phyloP scores from a whole-genome alignment of 495 filamentous ascomycete species.

The Trichocladium antarcticum region DNA sequence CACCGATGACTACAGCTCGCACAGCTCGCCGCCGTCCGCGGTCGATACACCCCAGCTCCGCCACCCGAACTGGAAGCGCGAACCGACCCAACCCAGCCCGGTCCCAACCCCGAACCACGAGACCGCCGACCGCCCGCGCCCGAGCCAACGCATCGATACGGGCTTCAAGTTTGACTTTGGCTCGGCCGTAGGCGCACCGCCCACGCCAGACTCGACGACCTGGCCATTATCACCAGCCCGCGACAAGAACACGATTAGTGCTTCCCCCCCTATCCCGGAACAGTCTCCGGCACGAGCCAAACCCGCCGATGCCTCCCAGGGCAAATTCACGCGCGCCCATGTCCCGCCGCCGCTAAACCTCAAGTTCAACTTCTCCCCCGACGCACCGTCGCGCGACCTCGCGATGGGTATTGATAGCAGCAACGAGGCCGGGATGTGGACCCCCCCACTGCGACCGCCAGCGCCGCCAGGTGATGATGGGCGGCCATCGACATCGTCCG shows the following conservation, averaged over 20 bases:
- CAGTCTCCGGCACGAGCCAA: neutral
- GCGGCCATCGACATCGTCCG: conserved; percentile 7
- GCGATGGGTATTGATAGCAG: neutral
- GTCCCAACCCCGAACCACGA: neutral
- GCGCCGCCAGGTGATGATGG: neutral
- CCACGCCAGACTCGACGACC: conserved; percentile 21
- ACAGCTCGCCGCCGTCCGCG: conserved; percentile 11
- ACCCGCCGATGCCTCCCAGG: neutral
- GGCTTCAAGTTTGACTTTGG: conserved; percentile 29
- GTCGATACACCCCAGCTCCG: conserved; percentile 18
- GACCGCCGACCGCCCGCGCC: conserved; percentile 1
- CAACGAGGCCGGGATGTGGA: conserved; percentile 9
- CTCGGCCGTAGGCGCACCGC: conserved; percentile 8
- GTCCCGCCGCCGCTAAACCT: conserved; percentile 18
- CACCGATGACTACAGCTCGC: conserved; percentile 11
- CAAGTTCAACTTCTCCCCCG: conserved; percentile 22
- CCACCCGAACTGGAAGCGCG: conserved; percentile 8
- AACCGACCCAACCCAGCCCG: conserved; percentile 2
- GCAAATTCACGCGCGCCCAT: conserved; percentile 13
- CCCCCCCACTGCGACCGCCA: conserved; percentile 13
- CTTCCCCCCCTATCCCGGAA: neutral
- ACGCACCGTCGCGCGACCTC: conserved; percentile 21
- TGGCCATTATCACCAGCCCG: conserved; percentile 18
- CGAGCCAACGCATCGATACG: conserved; percentile 10
- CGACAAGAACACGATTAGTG: neutral